A percentile compares a stretch with the other conserved stretches of the same genome.
These are phyloP conservation scores for Acanthamoeba castellanii DNA, from an alignment of 208 protist genomes.

Conservation along the genomic window DNA sequence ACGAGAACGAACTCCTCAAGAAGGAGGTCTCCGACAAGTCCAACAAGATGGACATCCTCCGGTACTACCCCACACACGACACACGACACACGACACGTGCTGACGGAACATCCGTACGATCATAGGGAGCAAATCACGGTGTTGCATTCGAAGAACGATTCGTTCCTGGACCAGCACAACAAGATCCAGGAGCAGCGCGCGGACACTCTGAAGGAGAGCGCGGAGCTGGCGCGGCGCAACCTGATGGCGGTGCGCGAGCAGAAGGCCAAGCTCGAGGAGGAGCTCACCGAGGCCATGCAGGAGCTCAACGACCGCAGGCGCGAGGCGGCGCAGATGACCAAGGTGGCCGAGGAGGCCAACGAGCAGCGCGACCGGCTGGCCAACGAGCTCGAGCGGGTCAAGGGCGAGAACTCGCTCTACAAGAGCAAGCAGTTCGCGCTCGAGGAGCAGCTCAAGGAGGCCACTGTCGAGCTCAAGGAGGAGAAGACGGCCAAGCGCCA, in stretches of 20 bases:
- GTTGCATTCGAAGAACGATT: conserved; percentile 70
- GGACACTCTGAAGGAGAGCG: conserved; percentile 73
- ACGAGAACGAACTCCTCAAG: conserved; percentile 61
- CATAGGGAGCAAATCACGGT: conserved; percentile 58
- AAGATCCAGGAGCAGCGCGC: conserved; percentile 66
- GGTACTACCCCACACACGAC: not conserved
- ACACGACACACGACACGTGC: not conserved
- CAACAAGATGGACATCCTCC: conserved; percentile 33
- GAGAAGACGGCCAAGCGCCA: conserved; percentile 38
- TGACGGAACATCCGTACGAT: no score
- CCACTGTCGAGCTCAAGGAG: conserved; percentile 46
- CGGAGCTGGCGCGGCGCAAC: conserved; percentile 56
- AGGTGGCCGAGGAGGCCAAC: not conserved
- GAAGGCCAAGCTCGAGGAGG: conserved; percentile 70
- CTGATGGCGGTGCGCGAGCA: conserved; percentile 58
- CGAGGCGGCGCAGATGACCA: conserved; percentile 1
- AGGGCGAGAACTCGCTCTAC: conserved; percentile 45
- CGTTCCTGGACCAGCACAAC: conserved; percentile 71
- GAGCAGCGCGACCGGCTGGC: not conserved
- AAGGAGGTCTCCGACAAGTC: conserved; percentile 41
- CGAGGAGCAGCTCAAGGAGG: conserved; percentile 55
- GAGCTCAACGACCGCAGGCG: conserved; percentile 41
- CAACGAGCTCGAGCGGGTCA: conserved; percentile 54
- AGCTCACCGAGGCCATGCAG: conserved; percentile 70
- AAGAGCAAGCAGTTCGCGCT: conserved; percentile 39